phyloP scores from a whole-genome alignment of 179 eudicot genomes.

The Gypsophila paniculata region DNA sequence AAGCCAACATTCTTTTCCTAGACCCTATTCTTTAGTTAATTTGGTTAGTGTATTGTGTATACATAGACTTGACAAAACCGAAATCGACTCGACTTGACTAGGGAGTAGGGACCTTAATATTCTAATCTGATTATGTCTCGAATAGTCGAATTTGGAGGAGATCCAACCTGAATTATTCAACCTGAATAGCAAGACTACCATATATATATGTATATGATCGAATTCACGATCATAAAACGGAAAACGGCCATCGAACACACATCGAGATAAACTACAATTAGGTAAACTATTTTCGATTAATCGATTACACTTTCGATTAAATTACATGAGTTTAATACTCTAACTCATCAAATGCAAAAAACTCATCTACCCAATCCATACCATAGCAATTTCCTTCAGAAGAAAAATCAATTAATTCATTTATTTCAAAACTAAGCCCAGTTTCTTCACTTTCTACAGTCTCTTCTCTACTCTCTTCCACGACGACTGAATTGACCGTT shows the following conservation, averaged over 20 bases:
- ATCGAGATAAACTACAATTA: not conserved
- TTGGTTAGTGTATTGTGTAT: not conserved
- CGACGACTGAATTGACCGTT: not conserved
- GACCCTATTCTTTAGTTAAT: not conserved
- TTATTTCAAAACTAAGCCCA: constrained; percentile 29
- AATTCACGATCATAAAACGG: no score
- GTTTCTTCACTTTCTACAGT: constrained; percentile 13
- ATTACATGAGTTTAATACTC: not conserved
- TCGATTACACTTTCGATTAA: not conserved
- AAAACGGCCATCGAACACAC: no score
- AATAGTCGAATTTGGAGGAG: no score
- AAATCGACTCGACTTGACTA: not conserved
- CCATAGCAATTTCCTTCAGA: constrained; percentile 26
- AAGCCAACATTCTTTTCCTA: not conserved
- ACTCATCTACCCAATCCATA: constrained; percentile 40
- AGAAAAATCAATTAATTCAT: constrained; percentile 44
- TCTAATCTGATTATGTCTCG: not conserved
- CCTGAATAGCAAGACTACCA: no score
- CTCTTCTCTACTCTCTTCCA: constrained; percentile 16
- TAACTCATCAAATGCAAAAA: constrained; percentile 32
- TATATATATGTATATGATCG: no score
- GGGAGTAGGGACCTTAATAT: not conserved
- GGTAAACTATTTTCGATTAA: not conserved
- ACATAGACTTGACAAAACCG: not conserved
- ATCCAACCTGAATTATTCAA: no score